Percentiles rank a stretch among this genome's conserved stretches.
Conservation (phyloP, 306 rosid species). For the Trifolium dubium region DNA sequence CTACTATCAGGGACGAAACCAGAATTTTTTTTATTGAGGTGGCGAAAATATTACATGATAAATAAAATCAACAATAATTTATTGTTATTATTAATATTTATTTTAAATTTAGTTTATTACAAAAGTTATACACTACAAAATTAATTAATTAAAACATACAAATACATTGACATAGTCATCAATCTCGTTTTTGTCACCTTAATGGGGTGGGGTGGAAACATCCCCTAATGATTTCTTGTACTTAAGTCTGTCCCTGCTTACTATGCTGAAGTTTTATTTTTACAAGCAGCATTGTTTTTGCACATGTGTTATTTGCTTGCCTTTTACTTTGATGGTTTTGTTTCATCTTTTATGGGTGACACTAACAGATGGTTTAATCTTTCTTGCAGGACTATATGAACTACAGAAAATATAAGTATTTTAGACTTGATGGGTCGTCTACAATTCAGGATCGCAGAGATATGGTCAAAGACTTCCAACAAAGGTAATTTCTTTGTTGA, state of each 20-base stretch:
- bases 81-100: too few species aligned
- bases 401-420: conserved; percentile 88
- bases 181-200: too few species aligned
- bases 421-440: conserved; percentile 97
- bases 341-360: conserved; percentile 26
- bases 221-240: too few species aligned
- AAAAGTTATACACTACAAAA: too few species aligned
- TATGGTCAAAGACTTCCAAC: conserved; percentile 97
- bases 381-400: conserved; percentile 93
- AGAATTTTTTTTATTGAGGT: too few species aligned
- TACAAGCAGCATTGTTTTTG: conserved; percentile 6
- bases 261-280: conserved; percentile 14
- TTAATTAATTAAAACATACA: too few species aligned
- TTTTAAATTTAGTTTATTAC: too few species aligned
- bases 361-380: conserved; percentile 25
- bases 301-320: neutral
- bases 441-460: conserved; percentile 95
- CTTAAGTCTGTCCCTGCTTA: neutral
- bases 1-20: neutral
- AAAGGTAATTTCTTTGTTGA: conserved; percentile 59
- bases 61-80: too few species aligned
- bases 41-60: too few species aligned
- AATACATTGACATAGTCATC: too few species aligned
- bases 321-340: neutral
- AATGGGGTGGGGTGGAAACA: too few species aligned